A percentile compares a stretch with the other conserved stretches of the same genome.
These are phyloP conservation scores for Cryptococcus sp. DNA, from an alignment of 1,284 basidiomycete genomes.

Conservation along the genomic window DNA sequence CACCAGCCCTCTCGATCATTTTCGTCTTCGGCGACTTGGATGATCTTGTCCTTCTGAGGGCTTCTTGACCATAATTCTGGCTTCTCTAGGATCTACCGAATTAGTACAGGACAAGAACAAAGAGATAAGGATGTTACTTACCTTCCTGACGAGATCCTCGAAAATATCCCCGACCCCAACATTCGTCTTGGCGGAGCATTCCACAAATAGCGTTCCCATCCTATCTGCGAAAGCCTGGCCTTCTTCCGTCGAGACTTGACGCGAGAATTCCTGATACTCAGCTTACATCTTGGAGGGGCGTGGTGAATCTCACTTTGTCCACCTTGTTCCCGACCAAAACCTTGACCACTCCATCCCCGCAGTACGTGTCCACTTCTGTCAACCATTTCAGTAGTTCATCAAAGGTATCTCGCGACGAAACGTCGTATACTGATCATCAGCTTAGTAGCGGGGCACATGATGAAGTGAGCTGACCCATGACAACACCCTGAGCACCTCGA, in stretches of 20 bases:
- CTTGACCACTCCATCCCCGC: constrained; percentile 80
- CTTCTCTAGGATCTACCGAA: neutral
- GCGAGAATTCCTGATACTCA: constrained; percentile 67
- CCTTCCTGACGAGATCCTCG: constrained; percentile 67
- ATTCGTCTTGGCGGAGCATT: constrained; percentile 72
- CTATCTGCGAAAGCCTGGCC: constrained; percentile 74
- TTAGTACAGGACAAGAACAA: neutral
- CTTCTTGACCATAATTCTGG: constrained; percentile 1
- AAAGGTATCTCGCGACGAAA: constrained; percentile 83
- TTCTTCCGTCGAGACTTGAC: constrained; percentile 77
- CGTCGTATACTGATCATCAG: constrained; percentile 71
- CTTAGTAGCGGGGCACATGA: neutral
- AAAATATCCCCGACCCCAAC: constrained; percentile 76
- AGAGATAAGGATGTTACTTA: constrained; percentile 16
- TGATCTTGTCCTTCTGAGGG: neutral
- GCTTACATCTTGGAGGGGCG: neutral
- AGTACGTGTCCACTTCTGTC: constrained; percentile 90
- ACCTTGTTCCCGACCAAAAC: constrained; percentile 93
- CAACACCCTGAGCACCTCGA: constrained; percentile 74
- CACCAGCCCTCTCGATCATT: neutral
- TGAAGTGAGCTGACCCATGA: constrained; percentile 60
- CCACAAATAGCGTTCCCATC: constrained; percentile 79
- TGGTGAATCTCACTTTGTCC: constrained; percentile 61
- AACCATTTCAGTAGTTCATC: constrained; percentile 91
- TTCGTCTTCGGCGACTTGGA: neutral